These are phyloP conservation scores for Pichia ethanolica DNA, from an alignment of 805 yeast species.

Conservation along the genomic window DNA sequence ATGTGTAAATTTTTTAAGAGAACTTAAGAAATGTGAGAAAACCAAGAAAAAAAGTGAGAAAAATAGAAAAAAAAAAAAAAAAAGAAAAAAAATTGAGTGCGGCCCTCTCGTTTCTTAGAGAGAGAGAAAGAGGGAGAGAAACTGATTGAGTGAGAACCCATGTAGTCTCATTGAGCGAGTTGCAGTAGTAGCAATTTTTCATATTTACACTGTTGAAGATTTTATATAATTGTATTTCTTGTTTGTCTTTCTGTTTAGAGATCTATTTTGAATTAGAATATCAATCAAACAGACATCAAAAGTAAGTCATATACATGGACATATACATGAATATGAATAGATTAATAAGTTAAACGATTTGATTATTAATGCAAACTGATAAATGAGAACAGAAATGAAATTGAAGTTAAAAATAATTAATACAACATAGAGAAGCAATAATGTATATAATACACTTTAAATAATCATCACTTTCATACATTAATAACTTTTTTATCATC, in stretches of 20 bases:
- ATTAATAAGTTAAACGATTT: no score
- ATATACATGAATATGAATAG: not conserved
- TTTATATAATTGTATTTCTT: not conserved
- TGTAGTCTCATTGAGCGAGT: not conserved
- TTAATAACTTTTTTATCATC: no score
- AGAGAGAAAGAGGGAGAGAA: not conserved
- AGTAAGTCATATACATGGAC: not conserved
- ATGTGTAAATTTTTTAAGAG: not conserved
- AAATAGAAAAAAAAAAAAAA: no score
- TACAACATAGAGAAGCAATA: no score
- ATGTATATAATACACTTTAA: no score
- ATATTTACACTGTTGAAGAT: not conserved
- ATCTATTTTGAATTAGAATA: not conserved
- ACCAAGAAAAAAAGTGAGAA: not conserved
- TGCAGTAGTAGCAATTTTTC: not conserved
- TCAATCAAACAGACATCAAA: slow-evolving; percentile 5
- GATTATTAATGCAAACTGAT: not conserved
- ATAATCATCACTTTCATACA: no score
- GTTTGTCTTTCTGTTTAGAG: not conserved
- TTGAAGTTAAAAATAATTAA: no score
- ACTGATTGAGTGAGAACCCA: not conserved
- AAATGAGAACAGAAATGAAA: not conserved
- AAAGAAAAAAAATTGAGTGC: no score
- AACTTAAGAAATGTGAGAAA: not conserved
- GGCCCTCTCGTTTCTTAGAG: not conserved